These are phyloP conservation scores for Fusarium miscanthi DNA, from an alignment of 2,329 filamentous ascomycete species.

Conservation along the genomic window DNA sequence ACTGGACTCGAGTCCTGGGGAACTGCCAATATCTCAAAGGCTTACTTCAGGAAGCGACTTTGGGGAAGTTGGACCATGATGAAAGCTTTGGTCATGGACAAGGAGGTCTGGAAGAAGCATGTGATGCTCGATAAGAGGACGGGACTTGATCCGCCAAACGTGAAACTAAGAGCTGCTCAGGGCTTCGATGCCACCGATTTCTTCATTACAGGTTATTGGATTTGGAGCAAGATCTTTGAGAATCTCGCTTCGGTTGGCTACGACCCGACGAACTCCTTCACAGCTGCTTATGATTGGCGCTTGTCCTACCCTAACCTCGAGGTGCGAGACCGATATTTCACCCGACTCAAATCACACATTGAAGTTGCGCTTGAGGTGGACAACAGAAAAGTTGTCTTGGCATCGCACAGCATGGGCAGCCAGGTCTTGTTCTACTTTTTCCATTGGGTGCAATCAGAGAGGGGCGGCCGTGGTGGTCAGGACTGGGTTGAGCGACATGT, in stretches of 20 bases:
- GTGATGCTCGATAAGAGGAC: slow-evolving; percentile 96
- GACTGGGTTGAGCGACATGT: slow-evolving; percentile 92
- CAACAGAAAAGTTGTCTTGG: slow-evolving; percentile 82
- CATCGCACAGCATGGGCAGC: slow-evolving; percentile 97
- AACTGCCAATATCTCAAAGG: slow-evolving; percentile 83
- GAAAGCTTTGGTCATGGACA: slow-evolving; percentile 91
- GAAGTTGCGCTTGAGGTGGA: slow-evolving; percentile 82
- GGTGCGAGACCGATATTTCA: slow-evolving; percentile 92
- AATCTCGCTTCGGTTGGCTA: slow-evolving; percentile 97
- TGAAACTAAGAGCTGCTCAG: slow-evolving; percentile 93
- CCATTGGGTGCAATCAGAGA: slow-evolving; percentile 80
- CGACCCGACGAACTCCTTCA: slow-evolving; percentile 81
- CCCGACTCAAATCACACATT: slow-evolving; percentile 87
- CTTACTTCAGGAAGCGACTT: slow-evolving; percentile 92
- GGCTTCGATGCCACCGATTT: slow-evolving; percentile 99
- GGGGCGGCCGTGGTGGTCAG: slow-evolving; percentile 82
- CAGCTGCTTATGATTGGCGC: slow-evolving; percentile 88
- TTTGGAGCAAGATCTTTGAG: slow-evolving; percentile 98
- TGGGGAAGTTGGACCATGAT: slow-evolving; percentile 99
- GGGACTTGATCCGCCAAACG: slow-evolving; percentile 87
- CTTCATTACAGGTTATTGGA: slow-evolving; percentile 93
- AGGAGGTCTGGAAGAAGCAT: slow-evolving; percentile 93
- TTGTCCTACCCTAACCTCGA: slow-evolving; percentile 92
- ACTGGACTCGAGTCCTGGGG: slow-evolving; percentile 98
- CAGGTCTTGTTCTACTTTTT: slow-evolving; percentile 91